These are phyloP conservation scores for Ophiocordyceps robertsii DNA, from an alignment of 2,329 filamentous ascomycete species.

Conservation along the genomic window DNA sequence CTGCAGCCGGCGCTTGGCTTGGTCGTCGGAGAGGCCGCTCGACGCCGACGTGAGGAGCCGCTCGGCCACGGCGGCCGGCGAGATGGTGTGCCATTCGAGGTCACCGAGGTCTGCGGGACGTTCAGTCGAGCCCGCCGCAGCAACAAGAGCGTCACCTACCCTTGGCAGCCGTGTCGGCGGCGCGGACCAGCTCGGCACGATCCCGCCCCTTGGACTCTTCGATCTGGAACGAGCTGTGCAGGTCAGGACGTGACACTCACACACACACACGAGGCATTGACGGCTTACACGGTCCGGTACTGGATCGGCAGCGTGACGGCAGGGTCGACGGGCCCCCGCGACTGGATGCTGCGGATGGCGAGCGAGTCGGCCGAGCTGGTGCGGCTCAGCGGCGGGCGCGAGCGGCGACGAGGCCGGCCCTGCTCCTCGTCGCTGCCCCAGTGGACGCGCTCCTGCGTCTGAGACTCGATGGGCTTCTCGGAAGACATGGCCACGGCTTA, in stretches of 20 bases:
- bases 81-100: conserved; percentile 55
- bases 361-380: conserved; percentile 22
- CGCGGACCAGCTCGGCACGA: conserved; percentile 21
- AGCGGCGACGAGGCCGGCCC: conserved; percentile 8
- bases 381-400: conserved; percentile 6
- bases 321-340: conserved; percentile 12
- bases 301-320: conserved; percentile 31
- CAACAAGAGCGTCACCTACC: conserved; percentile 18
- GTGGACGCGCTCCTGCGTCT: conserved; percentile 15
- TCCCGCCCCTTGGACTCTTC: conserved; percentile 37
- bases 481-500: conserved; percentile 2
- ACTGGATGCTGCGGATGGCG: conserved; percentile 25
- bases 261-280: no score
- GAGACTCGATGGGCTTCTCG: conserved; percentile 4
- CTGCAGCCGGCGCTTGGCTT: conserved; percentile 37
- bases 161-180: conserved; percentile 29
- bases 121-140: background rate
- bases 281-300: conserved; percentile 37
- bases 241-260: no score
- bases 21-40: conserved; percentile 46
- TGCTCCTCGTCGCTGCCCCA: conserved; percentile 25
- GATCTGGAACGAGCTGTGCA: conserved; percentile 35
- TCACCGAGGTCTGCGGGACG: conserved; percentile 37
- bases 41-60: conserved; percentile 42
- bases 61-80: conserved; percentile 41